Base-by-base conservation (phyloP, 768 basidiomycete genomes). In the Hygrocybe punicea region DNA sequence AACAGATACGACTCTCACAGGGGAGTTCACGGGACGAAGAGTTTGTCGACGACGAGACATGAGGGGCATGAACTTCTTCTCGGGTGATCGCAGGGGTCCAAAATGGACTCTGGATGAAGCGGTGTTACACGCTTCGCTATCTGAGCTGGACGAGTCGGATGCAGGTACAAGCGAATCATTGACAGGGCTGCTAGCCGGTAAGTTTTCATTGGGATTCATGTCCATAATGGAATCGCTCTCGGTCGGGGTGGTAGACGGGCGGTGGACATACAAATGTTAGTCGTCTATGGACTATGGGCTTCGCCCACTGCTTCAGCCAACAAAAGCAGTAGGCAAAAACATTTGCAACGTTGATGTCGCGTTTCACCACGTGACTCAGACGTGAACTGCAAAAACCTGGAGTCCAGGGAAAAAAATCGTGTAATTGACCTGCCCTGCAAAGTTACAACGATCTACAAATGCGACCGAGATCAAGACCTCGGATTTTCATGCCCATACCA, bases 11-110 rank as follows among this genome's bases (percentile, higher is more conserved):
- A 70, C 14, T 58, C 82, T 75, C 10, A 81, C 74, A 34, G 83
- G 76, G 71, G 19, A 72, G 69, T 35, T 36, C 49, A 58, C 24
- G 62, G 45, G 59, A 56, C 55, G 59, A 66, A 45, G 67, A 66
- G 58, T 67, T 56, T 58, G 61, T n/a, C 67, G 61, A 60, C 67
- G 61, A 60, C 66, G 68, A 59, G 69, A 63, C 23, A 67, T 60
- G 47, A 72, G 62, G 40, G 75, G 66, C 21, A 71, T 63, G 58
- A 78, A 76, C 60, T 80, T 79, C 61, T 80, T 80, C 69, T 83
- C 82, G 35, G 81, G 81, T 6, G 84, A 81, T 57, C 71, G 77
- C 17, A 80, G 63, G 33, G 81, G 78, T 9, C 80, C 82, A 67
- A 82, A 80, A 65, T 80, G 77, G 24, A 80, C 68, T 62, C 73